Evolutionary conservation across 2,329 filamentous ascomycete species (phyloP), one percentile per base, ranked within the genome.

Genomic region (Volutella citrinella): DNA sequence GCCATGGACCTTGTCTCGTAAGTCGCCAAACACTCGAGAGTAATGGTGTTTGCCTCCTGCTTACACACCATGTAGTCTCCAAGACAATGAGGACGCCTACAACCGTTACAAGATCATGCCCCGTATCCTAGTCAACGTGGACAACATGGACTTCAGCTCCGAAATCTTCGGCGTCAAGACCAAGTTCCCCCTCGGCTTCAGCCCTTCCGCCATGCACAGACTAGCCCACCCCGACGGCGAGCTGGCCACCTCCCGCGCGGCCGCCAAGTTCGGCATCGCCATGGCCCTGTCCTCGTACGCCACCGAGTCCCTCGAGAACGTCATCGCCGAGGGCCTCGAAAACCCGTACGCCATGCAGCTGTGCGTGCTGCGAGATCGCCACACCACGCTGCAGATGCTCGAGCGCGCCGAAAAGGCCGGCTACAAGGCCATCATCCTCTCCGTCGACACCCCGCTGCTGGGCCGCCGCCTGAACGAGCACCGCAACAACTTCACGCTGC

Each of bases 401-500:
- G 34, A 36, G 21, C 36, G 48, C n/a, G 47, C 47, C 18, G 47
- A 47, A 24, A 39, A 45, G 48, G 21, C 43, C 15, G 70, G 72
- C 1, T 65, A 72, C 14, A 67, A 70, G 40, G 74, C 68, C 6
- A 62, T 80, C 13, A 74, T 79, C 42, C 59, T 80, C 4, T 80
- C 77, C 0, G 68, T 80, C 10, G 76, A 80, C 48, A 68, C 72
- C 0, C 74, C 76, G 2, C 66, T 78, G 10, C 65, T 72, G 3
- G 76, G 76, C 4, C 27, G 46, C 3, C 41, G 46, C 10, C 20
- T 51, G 1, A 80, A 80, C 52, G 61, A 73, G 31, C 65, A 69
- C 41, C 64, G 65, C 18, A 61, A 67, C 38, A 60, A 65, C 54
- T 56, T 71, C 58, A 51, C 70, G 2, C 63, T 60, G 30, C 70